Conservation (phyloP, 345 rosid genomes). For the Hypericum perforatum region DNA sequence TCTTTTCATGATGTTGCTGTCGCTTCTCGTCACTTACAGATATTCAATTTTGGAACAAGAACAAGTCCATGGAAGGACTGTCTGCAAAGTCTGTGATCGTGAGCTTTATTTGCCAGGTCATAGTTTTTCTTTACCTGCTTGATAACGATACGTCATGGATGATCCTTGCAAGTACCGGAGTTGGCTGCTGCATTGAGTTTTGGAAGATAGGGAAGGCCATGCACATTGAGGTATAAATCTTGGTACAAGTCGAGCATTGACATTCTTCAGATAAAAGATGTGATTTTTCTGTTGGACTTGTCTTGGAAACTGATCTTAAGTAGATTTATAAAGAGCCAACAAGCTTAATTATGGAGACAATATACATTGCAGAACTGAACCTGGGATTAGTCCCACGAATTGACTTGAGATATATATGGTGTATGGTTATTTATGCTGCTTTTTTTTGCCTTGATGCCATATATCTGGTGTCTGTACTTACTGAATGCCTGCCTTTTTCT, state of each 20-base stretch:
- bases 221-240: conserved; percentile 74
- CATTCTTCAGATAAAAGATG: too few species aligned
- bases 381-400: too few species aligned
- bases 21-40: conserved; percentile 35
- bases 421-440: too few species aligned
- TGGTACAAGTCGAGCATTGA: not conserved
- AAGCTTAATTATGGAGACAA: too few species aligned
- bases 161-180: conserved; percentile 95
- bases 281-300: too few species aligned
- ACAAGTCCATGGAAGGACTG: conserved; percentile 98
- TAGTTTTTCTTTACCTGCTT: conserved; percentile 85
- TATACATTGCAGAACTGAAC: too few species aligned
- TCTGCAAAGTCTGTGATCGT: conserved; percentile 94
- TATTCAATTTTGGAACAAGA: conserved; percentile 99
- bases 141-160: conserved; percentile 99
- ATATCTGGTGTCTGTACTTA: too few species aligned
- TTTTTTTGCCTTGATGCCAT: too few species aligned
- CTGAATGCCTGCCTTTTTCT: not conserved
- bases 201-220: conserved; percentile 99
- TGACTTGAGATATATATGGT: too few species aligned
- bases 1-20: conserved; percentile 9
- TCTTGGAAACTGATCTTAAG: too few species aligned
- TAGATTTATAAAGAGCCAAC: too few species aligned
- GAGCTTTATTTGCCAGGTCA: conserved; percentile 80
- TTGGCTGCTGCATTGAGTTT: conserved; percentile 93